phyloP scores from a whole-genome alignment of 2,329 filamentous ascomycete species.

The Fusarium bulbicola region DNA sequence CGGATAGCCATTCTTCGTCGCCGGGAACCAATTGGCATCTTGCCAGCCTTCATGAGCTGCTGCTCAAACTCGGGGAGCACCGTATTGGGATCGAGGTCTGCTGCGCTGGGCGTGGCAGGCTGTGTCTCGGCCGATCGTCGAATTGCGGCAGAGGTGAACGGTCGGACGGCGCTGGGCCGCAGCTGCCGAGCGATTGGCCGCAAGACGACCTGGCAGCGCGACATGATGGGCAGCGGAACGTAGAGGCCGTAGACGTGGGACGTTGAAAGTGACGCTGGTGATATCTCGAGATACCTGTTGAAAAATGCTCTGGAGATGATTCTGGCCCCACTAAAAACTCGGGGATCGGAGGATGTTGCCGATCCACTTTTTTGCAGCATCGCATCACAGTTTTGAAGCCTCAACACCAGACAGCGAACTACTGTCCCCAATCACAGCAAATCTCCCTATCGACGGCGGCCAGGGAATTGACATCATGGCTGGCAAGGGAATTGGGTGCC shows the following conservation, averaged over 20 bases:
- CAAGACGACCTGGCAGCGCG: slow-evolving; percentile 66
- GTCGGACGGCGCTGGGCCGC: slow-evolving; percentile 47
- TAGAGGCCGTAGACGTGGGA: slow-evolving; percentile 12
- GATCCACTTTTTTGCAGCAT: slow-evolving; percentile 39
- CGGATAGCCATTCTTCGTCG: slow-evolving; percentile 80
- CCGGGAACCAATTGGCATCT: slow-evolving; percentile 82
- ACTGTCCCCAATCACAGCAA: slow-evolving; percentile 4
- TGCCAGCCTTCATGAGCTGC: slow-evolving; percentile 76
- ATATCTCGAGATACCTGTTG: slow-evolving; percentile 17
- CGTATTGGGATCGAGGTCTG: slow-evolving; percentile 71
- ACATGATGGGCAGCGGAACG: slow-evolving; percentile 55
- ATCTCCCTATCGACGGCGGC: neutral
- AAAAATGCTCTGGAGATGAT: slow-evolving; percentile 45
- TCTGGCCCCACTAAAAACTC: slow-evolving; percentile 44
- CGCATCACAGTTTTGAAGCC: slow-evolving; percentile 41
- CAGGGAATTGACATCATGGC: slow-evolving; percentile 49
- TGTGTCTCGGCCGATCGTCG: slow-evolving; percentile 43
- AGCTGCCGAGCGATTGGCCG: slow-evolving; percentile 66
- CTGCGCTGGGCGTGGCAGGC: slow-evolving; percentile 34
- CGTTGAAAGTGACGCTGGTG: slow-evolving; percentile 22
- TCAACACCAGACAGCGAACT: slow-evolving; percentile 10
- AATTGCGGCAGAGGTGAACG: slow-evolving; percentile 48
- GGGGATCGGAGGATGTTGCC: slow-evolving; percentile 40
- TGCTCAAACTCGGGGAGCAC: slow-evolving; percentile 65
- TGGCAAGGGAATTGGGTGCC: slow-evolving; percentile 58